Evolutionary conservation across 371 early-diverging fungal species (phyloP), one percentile per base, ranked within the genome.

Genomic region (Batkoa obscura): DNA sequence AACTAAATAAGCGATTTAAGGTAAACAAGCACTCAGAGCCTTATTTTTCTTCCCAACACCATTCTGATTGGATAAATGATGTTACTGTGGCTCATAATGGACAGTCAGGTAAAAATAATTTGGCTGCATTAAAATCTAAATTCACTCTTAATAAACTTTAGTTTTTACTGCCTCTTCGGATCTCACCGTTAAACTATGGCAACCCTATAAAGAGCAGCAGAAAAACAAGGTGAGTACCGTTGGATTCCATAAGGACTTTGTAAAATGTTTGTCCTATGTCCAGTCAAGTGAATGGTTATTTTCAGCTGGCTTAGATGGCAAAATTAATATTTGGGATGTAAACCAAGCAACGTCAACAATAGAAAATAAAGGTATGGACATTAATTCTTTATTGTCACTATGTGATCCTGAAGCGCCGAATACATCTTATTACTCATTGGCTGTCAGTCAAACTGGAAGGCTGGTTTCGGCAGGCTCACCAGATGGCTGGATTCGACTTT

Each of bases 31-130:
- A 76, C 76, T 55, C 70, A 77, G 17, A 23, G 23, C 23, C 23
- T 23, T 23, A 23, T 23, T 73, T 75, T 6, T 80, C 84, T 37
- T 85, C 79, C 41, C 79, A 84, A 62, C 79, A 85, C 60, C 97
- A 96, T 62, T 80, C 84, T 4, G 94, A 94, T 66, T 96, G 97
- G 97, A 86, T 96, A 8, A 94, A 93, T 64, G 93, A 90, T 59
- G 76, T 96, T 51, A 77, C 83, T 2, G 72, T 90, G 4, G 83
- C 81, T 54, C 77, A 83, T 58, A 62, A 68, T 48, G 76, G 52
- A 15, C 34, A 42, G 15, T 59, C 50, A 48, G 41, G 50, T 42
- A 12, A 54, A 9, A 41, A 17, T 34, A 33, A 35, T 17, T 5
- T 4, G 23, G 30, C 23, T 38, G 37, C 10, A 31, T 10, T 17